These are phyloP conservation scores for Boletus sensibilis DNA, from an alignment of 768 basidiomycete genomes.

Conservation along the genomic window DNA sequence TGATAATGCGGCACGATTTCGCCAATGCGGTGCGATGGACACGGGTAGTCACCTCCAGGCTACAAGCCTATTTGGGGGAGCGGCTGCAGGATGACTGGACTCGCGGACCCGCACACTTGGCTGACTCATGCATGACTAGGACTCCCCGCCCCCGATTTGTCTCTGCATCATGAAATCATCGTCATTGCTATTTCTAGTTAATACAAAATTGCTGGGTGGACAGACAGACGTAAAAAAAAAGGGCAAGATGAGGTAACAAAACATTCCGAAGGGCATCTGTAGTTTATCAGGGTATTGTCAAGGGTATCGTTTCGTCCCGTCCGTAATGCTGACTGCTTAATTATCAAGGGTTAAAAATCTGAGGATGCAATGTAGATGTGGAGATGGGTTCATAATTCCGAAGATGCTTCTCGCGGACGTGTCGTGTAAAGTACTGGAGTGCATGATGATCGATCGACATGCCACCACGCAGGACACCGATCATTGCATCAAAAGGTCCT, in stretches of 20 bases:
- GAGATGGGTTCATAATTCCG: constrained; percentile 9
- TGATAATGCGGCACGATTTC: neutral
- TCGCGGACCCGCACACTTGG: neutral
- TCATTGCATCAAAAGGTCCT: constrained; percentile 16
- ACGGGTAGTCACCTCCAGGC: neutral
- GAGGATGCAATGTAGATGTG: constrained; percentile 8
- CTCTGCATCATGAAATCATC: neutral
- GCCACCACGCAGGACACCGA: constrained; percentile 6
- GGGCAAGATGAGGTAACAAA: constrained; percentile 3
- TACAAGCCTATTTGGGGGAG: neutral
- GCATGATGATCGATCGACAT: constrained; percentile 27
- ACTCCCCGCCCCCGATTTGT: neutral
- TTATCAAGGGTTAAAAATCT: neutral
- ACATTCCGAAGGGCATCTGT: constrained; percentile 6
- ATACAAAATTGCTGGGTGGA: constrained; percentile 8
- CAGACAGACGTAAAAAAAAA: neutral
- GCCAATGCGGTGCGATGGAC: neutral
- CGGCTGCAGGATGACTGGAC: neutral
- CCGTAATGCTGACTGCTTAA: constrained; percentile 1
- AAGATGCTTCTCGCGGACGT: too few relatives aligned
- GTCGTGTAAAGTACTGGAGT: too few relatives aligned
- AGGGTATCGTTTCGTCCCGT: constrained; percentile 23
- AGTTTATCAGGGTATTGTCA: constrained; percentile 19
- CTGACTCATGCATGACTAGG: neutral
- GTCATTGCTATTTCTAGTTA: constrained; percentile 9